These are phyloP conservation scores for Cryphonectria naterciae DNA, from an alignment of 2,329 filamentous ascomycete genomes.

Conservation along the genomic window DNA sequence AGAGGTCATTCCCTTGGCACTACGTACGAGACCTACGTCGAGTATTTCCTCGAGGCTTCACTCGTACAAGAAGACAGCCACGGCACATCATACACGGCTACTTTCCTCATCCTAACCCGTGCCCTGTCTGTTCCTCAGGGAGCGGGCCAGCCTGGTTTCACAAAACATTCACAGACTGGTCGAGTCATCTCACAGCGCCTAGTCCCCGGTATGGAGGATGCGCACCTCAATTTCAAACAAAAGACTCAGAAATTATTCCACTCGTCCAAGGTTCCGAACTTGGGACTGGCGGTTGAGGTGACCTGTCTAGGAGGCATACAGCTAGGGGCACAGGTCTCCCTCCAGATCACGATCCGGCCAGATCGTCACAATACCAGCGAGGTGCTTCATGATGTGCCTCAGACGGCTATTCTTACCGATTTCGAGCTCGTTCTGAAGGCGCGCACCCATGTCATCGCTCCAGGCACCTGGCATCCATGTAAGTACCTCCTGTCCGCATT, in stretches of 20 bases:
- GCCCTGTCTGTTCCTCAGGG: constrained; percentile 17
- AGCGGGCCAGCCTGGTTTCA: constrained; percentile 30
- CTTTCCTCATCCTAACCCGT: constrained; percentile 33
- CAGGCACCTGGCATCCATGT: constrained; percentile 22
- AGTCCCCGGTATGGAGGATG: constrained; percentile 37
- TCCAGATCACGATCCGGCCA: constrained; percentile 31
- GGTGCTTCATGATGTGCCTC: constrained; percentile 22
- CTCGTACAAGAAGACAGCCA: constrained; percentile 28
- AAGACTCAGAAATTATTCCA: constrained; percentile 40
- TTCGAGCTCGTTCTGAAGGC: constrained; percentile 31
- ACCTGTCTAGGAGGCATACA: constrained; percentile 38
- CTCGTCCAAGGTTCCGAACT: constrained; percentile 40
- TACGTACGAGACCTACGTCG: constrained; percentile 37
- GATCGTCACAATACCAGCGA: constrained; percentile 29
- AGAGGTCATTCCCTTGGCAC: constrained; percentile 11
- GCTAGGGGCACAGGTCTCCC: constrained; percentile 34
- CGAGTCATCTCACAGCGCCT: constrained; percentile 35
- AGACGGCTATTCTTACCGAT: constrained; percentile 29
- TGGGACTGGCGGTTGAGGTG: constrained; percentile 36
- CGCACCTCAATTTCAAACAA: constrained; percentile 39
- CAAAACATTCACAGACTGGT: background rate
- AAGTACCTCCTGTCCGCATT: background rate
- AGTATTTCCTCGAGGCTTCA: constrained; percentile 42
- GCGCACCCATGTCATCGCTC: constrained; percentile 28
- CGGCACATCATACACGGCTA: constrained; percentile 24